Percentiles rank a stretch among this genome's conserved stretches.
phyloP scores from a whole-genome alignment of 2,329 filamentous ascomycete genomes.

The Trichoderma koningiopsis region DNA sequence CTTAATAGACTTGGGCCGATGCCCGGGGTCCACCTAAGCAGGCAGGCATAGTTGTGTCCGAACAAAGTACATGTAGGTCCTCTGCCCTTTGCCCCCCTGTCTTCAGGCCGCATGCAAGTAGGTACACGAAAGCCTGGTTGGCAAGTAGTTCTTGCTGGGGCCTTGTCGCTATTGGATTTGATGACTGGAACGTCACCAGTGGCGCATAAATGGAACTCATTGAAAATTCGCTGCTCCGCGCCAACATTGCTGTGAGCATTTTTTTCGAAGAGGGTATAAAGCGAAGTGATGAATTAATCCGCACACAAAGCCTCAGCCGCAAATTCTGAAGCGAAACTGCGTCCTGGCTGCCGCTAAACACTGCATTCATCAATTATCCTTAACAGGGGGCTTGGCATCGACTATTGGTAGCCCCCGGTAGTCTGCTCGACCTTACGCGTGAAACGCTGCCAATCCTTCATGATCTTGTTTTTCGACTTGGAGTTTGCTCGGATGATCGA shows the following conservation, averaged over 20 bases:
- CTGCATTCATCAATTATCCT: not conserved
- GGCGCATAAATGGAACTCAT: not conserved
- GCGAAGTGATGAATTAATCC: no score
- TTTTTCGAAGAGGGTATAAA: no score
- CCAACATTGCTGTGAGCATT: no score
- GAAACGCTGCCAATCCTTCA: not conserved
- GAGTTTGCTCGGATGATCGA: not conserved
- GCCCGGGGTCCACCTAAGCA: not conserved
- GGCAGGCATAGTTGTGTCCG: no score
- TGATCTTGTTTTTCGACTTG: not conserved
- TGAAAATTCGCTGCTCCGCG: no score
- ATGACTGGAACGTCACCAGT: not conserved
- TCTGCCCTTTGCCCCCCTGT: not conserved
- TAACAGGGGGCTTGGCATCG: not conserved
- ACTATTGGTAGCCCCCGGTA: not conserved
- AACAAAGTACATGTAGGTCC: no score
- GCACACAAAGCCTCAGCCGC: not conserved
- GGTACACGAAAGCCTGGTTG: not conserved
- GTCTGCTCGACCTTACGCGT: not conserved
- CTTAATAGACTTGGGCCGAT: not conserved
- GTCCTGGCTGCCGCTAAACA: not conserved
- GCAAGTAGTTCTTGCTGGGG: not conserved
- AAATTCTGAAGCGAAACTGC: no score
- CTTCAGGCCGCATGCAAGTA: conserved; percentile 1
- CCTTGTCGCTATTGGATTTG: not conserved